These are phyloP conservation scores for Candida sp. DNA, from an alignment of 1,139 yeast species.

Conservation along the genomic window DNA sequence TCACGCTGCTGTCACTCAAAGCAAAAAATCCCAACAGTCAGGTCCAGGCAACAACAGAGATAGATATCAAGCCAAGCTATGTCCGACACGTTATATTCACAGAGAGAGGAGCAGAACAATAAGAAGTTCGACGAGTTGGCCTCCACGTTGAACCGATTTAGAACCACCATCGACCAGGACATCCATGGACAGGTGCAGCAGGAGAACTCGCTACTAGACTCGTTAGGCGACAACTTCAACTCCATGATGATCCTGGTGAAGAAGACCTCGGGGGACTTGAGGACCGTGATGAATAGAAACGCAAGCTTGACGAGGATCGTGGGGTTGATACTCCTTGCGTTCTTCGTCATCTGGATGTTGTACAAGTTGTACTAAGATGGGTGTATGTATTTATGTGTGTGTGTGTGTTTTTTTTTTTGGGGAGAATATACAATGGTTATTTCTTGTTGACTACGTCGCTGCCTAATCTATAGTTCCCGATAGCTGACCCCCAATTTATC, in stretches of 20 bases:
- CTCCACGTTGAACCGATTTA: conserved; percentile 46
- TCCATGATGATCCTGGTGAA: conserved; percentile 62
- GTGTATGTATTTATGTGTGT: not conserved
- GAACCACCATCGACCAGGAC: conserved; percentile 48
- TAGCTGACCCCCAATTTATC: conserved; percentile 95
- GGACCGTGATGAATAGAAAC: conserved; percentile 51
- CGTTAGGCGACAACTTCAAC: conserved; percentile 62
- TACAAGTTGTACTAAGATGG: conserved; percentile 43
- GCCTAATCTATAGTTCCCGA: conserved; percentile 88
- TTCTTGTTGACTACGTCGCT: conserved; percentile 67
- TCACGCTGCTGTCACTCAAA: not conserved
- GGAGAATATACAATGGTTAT: conserved; percentile 3
- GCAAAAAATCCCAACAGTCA: not conserved
- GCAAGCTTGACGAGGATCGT: conserved; percentile 47
- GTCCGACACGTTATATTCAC: conserved; percentile 44
- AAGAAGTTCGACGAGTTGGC: conserved; percentile 51
- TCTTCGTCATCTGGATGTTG: conserved; percentile 72
- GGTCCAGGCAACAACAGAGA: not conserved
- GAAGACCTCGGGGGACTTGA: conserved; percentile 68
- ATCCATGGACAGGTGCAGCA: conserved; percentile 47
- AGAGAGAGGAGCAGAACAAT: conserved; percentile 49
- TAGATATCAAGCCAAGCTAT: conserved; percentile 16
- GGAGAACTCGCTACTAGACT: conserved; percentile 55
- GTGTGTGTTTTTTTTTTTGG: no score
- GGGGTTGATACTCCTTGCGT: conserved; percentile 55